Base-by-base conservation (phyloP, 2,329 filamentous ascomycete species). In the Leptoxyphium fumago region DNA sequence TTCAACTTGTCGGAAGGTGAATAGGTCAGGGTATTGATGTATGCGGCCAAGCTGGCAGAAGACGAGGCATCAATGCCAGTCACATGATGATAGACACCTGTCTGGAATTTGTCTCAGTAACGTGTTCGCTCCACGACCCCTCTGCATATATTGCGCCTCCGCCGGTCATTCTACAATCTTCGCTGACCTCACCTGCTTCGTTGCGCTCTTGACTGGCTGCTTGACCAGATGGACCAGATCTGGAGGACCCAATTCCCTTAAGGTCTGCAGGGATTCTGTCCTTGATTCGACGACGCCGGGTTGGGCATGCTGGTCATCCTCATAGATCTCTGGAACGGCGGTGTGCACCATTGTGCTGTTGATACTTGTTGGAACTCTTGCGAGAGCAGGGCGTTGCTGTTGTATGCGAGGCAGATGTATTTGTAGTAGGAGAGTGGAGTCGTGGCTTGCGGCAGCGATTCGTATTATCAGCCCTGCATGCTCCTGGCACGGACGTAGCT, bases 21-120 rank as follows among this genome's bases (percentile, higher is more conserved):
- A 66, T 95, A 93, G 39, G 88, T 95, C 48, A 98, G 73, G 34
- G 89, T 96, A 65, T 96, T 98, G 67, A 98, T 94, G 66, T 98
- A 98, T 54, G 91, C 91, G 36, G 91, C 91, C 47, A 98, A 70
- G 66, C 89, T 96, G 46, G 91, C 91, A 9, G 91, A 96, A 6
- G 91, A 96, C 2, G 91, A 98, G 41, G 91, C 91, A 67, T 98
- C 91, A 59, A 95, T 81, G 48, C 91, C 91, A 34, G 87, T 94
- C 55, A 95, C 88, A 78, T 98, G 91, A 64, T 98, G 91, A 62
- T 98, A 98, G 45, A 95, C 81, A 47, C 91, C 91, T 48, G 80
- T 80, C 84, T 95, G 53, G 11, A 36, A 18, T 36, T 18, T 2
- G 11, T 41, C 18, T 52, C 43, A 54, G 50, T 46, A 29, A 28